Evolutionary conservation across 257 asterid species (phyloP), one percentile per base, ranked within the genome.

Genomic region (Echites panduratus): DNA sequence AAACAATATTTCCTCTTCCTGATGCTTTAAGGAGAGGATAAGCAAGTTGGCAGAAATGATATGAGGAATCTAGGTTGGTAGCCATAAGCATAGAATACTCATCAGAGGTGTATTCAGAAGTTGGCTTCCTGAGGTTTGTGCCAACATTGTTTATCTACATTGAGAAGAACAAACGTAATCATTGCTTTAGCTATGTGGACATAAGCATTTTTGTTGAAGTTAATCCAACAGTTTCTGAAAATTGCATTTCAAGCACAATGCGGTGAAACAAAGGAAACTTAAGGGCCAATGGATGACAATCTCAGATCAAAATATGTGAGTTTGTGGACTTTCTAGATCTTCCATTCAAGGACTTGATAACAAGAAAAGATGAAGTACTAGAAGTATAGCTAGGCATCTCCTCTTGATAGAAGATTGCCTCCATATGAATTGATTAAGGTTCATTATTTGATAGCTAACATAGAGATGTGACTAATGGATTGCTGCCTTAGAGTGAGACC

Each of bases 11-110:
- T 74, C 97, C 85, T 62, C 38, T 79, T 80, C 95, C 96, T 72
- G 96, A 86, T 59, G 94, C 97, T 85, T 90, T 95, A 57, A 92
- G 88, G 76, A 88, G 89, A 76, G 96, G 96, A 85, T 89, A 83
- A 71, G 89, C 87, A 75, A 89, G 89, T 85, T 94, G 99, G 41
- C 91, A 88, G 11, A 95, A 77, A 89, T 95, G 89, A 84, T 87
- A 95, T 17, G 97, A 78, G 64, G 98, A 90, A 68, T 92, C 97
- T 40, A 95, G 78, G 87, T 95, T 95, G 58, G 98, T 92, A 14
- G 92, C 72, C 91, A 90, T 85, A 78, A 95, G 79, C 47, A 3
- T 71, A 9, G 92, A 76, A 73, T 90, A 95, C 66, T 95, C 99
- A 57, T 87, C 96, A 59, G 96, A 84, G 35, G 89, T 86, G 78